Base-by-base conservation (phyloP, 1,139 yeast species). In the Geotrichum reessii region DNA sequence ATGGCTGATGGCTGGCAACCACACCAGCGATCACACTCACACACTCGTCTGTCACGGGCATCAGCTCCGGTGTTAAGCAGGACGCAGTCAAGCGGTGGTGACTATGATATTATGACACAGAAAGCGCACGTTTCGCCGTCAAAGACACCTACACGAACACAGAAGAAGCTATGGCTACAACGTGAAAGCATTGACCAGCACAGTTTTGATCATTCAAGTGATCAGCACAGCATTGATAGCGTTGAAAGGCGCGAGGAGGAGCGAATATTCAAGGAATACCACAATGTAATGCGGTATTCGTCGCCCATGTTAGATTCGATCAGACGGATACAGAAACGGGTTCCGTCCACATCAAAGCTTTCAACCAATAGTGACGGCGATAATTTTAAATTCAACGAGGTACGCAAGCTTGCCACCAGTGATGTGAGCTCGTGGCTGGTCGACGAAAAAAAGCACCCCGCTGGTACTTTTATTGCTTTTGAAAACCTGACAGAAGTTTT, bases 91-190 rank as follows among this genome's bases (percentile, higher is more conserved):
- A 55, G 52, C 40, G 54, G 42, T 14, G 56, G 56, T 19, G 47
- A 25, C 12, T 14, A 49, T 27, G 59, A 50, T 3, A 37, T 47
- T 12, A 27, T 37, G 12, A 9, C 40, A 33, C 52, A 25, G 5
- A 44, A 37, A 22, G 21, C 57, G 14, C 55, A 55, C 1, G 49
- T 52, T 14, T 27, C 50, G n/a, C 14, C 48, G 14, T 49, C 56
- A 14, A n/a, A 47, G 2, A 42, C 55, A 3, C 50, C 51, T 25
- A 85, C 90, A 0, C 78, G 96, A 71, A 87, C 95, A 0, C 96
- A 88, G 67, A 93, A 87, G 67, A 80, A 86, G 63, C 77, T 88
- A 55, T 87, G 95, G 95, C 74, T 88, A 46, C 95, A 87, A 69
- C 76, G 95, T 62, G 95, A 88, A 64, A 83, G 87, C 4, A 76